Percentiles rank a stretch among this genome's conserved stretches.
phyloP scores from a whole-genome alignment of 106 monocot species.

The Narthecium ossifragum region DNA sequence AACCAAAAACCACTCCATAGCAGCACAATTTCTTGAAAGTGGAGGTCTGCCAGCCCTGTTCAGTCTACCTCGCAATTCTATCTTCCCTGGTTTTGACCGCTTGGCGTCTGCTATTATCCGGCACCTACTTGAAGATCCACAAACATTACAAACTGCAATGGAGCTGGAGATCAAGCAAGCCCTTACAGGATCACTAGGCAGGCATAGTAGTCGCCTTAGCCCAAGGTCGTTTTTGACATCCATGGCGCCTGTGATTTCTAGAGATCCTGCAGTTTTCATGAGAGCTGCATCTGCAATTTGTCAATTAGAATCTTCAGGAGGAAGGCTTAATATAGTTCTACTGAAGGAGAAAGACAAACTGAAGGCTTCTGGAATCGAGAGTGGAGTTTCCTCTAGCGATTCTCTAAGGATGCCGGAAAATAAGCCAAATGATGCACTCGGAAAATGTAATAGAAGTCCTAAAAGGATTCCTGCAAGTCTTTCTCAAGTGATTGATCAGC shows the following conservation, averaged over 20 bases:
- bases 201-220: conserved; percentile 42
- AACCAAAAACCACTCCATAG: conserved; percentile 59
- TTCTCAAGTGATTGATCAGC: conserved; percentile 65
- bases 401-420: conserved; percentile 30
- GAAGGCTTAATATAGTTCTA: conserved; percentile 43
- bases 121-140: conserved; percentile 77
- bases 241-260: conserved; percentile 68
- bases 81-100: conserved; percentile 74
- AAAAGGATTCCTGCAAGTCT: conserved; percentile 60
- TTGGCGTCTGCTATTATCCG: conserved; percentile 62
- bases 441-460: conserved; percentile 38
- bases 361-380: conserved; percentile 27
- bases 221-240: conserved; percentile 51
- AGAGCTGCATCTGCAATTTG: conserved; percentile 60
- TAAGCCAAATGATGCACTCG: conserved; percentile 34
- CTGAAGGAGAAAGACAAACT: conserved; percentile 52
- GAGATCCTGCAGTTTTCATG: conserved; percentile 67
- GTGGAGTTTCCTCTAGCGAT: conserved; percentile 24
- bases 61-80: conserved; percentile 44
- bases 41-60: conserved; percentile 53
- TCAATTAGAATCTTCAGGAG: conserved; percentile 61
- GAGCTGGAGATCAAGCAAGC: conserved; percentile 71
- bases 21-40: conserved; percentile 56
- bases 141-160: conserved; percentile 79
- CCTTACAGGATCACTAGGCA: conserved; percentile 30